Evolutionary conservation across 805 yeast species (phyloP).

Genomic region (Soucietia sequanensis): DNA sequence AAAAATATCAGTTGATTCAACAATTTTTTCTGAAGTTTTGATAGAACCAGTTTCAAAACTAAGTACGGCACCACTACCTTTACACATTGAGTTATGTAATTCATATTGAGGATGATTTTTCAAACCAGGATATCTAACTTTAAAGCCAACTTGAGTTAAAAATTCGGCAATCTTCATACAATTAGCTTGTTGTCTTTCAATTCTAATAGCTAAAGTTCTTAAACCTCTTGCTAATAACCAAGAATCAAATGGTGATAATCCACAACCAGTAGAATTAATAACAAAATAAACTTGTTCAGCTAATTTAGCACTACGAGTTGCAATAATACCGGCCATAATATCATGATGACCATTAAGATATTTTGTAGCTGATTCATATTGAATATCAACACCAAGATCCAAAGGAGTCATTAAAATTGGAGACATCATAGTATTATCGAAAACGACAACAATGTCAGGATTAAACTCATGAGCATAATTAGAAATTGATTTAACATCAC

Average conservation of each 20-base stretch:
- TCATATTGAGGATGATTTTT: constrained; percentile 78
- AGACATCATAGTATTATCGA: constrained; percentile 97
- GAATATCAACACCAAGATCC: constrained; percentile 85
- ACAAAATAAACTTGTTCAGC: constrained; percentile 72
- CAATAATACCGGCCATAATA: constrained; percentile 92
- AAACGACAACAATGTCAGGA: constrained; percentile 72
- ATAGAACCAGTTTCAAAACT: constrained; percentile 85
- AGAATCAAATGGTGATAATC: constrained; percentile 87
- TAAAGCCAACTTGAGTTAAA: constrained; percentile 65
- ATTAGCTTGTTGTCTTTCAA: constrained; percentile 85
- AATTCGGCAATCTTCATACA: constrained; percentile 74
- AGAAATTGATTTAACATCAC: constrained; percentile 71
- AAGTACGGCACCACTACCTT: constrained; percentile 87
- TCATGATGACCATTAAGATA: constrained; percentile 94
- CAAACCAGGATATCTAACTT: constrained; percentile 85
- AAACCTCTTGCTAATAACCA: constrained; percentile 89
- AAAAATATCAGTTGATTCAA: constrained; percentile 72
- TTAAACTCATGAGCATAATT: constrained; percentile 62
- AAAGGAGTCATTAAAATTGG: constrained; percentile 84
- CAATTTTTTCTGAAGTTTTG: constrained; percentile 63
- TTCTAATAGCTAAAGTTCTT: constrained; percentile 81
- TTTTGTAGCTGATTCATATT: constrained; percentile 92
- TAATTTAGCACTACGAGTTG: constrained; percentile 59
- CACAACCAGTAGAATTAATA: constrained; percentile 88
- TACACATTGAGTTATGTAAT: constrained; percentile 70